Base-by-base conservation (phyloP, 208 protist genomes). In the Vickermania spadyakhi region DNA sequence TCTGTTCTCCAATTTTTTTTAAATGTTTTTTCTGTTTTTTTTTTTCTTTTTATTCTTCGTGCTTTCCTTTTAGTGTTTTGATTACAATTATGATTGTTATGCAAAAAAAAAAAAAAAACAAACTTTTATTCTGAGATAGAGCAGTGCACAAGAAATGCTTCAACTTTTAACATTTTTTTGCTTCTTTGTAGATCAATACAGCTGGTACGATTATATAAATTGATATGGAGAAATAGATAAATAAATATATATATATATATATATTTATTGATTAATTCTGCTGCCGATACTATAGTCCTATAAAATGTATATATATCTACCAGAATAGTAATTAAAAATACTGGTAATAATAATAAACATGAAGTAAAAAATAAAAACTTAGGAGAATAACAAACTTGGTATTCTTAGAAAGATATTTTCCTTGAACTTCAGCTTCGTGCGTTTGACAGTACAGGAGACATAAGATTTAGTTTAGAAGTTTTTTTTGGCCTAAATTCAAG, bases 21-120 rank as follows among this genome's bases (percentile, higher is more conserved):
- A n/a, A 7, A n/a, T 45, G 7, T 45, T 45, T 7, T 7, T n/a
- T 53, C 26, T 60, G n/a, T 60, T 28, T 64, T 4, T 21, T 59
- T 36, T 64, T n/a, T 28, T 30, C 2, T 62, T 31, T 28, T n/a
- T 30, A 64, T 62, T 45, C n/a, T n/a, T n/a, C n/a, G n/a, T n/a
- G n/a, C n/a, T n/a, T n/a, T n/a, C n/a, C n/a, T n/a, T n/a, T n/a
- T n/a, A n/a, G n/a, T n/a, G n/a, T n/a, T n/a, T n/a, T n/a, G n/a
- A n/a, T n/a, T n/a, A n/a, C n/a, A n/a, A n/a, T n/a, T n/a, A n/a
- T n/a, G n/a, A n/a, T n/a, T n/a, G n/a, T n/a, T n/a, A n/a, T n/a
- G n/a, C n/a, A n/a, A n/a, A n/a, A n/a, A n/a, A 63, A 56, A 64
- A 66, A 66, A 53, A 57, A 57, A 53, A 66, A 31, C 31, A 66